Evolutionary conservation across 257 asterid genomes (phyloP).

Genomic region (Ballota nigra): DNA sequence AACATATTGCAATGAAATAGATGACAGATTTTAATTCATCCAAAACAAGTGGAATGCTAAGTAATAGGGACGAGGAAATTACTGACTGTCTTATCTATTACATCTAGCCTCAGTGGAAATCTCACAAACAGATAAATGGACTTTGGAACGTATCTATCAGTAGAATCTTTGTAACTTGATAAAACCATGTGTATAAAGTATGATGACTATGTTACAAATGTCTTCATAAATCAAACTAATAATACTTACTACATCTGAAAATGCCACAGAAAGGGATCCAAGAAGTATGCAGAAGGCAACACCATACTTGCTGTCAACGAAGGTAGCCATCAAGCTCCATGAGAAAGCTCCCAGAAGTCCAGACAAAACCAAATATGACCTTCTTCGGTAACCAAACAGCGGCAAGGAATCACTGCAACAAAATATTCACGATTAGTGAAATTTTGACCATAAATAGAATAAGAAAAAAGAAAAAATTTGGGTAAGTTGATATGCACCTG

Average conservation of each 20-base stretch:
- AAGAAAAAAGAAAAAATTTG: conserved; percentile 19
- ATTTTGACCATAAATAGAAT: neutral
- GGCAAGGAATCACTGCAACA: conserved; percentile 79
- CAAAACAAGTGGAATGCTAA: neutral
- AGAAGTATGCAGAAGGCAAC: conserved; percentile 91
- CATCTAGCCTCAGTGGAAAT: neutral
- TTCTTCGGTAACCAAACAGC: conserved; percentile 92
- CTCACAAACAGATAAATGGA: neutral
- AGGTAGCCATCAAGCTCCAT: conserved; percentile 92
- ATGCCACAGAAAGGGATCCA: conserved; percentile 96
- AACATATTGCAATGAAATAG: neutral
- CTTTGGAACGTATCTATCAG: neutral
- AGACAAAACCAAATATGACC: conserved; percentile 92
- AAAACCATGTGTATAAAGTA: conserved; percentile 1
- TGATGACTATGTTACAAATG: neutral
- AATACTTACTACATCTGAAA: conserved; percentile 93
- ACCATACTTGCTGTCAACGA: conserved; percentile 82
- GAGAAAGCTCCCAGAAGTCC: conserved; percentile 96
- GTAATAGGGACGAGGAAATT: too few relatives aligned
- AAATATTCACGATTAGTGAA: conserved; percentile 7
- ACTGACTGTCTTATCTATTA: neutral
- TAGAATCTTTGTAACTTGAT: neutral
- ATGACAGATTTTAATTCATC: neutral
- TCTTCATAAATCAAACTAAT: conserved; percentile 6
- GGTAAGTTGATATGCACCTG: conserved; percentile 49